Evolutionary conservation across 805 yeast genomes (phyloP), one percentile per base, ranked within the genome.

Genomic region (Nakazawaea wickerhamii): DNA sequence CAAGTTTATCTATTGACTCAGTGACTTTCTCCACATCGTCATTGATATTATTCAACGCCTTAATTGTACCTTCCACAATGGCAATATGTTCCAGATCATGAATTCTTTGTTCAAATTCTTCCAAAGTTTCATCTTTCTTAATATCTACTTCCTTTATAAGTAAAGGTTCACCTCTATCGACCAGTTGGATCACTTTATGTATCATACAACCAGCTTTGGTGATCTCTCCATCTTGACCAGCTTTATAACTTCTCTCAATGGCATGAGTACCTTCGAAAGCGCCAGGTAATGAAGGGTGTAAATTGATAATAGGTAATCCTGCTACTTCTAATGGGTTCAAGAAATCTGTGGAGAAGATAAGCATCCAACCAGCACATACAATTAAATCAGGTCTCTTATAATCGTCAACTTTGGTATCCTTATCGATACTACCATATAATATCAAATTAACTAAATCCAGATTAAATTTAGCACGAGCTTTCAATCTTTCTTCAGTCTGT

Each of bases 351-450:
- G 96, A 84, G 46, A 93, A 70, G 45, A 93, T 93, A 40, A 93
- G 73, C 90, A 93, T 82, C 99, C 99, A 93, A 2, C 99, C 99
- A 4, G 99, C 99, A 65, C 99, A 93, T 5, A 93, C 97, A 31
- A 93, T 80, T 49, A 93, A 70, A 51, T 85, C 86, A 4, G 98
- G 98, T 50, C 72, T 71, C 25, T 60, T 51, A 41, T 77, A 71
- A 1, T 54, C 48, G 4, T 49, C 36, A 18, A 21, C 11, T n/a
- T 50, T 57, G 21, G 46, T 31, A n/a, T n/a, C n/a, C 6, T 68
- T 75, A 14, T 61, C 64, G 23, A 55, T 57, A 31, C 57, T 53
- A 5, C 81, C 81, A 43, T 68, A 58, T 19, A 86, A 59, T 18
- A 93, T 77, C 19, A 82, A 55, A 38, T 74, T 65, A 8, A 95